Evolutionary conservation across 73 alveolate genomes (phyloP).

Genomic region (Paramecium octaurelia): DNA sequence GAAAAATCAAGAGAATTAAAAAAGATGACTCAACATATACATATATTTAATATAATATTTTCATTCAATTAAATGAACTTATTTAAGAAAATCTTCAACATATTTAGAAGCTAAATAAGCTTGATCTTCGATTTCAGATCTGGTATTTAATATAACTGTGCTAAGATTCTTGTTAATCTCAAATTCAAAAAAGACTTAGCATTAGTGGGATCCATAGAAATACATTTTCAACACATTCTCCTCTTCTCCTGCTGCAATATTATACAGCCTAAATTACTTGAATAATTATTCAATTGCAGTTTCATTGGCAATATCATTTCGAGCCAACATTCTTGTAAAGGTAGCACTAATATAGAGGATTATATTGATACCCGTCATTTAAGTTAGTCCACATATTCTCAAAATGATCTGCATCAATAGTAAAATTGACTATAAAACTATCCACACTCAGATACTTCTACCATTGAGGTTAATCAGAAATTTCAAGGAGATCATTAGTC

Average conservation of each 20-base stretch:
- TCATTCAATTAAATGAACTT: not conserved
- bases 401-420: constrained; percentile 43
- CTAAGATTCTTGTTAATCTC: constrained; percentile 26
- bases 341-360: constrained; percentile 38
- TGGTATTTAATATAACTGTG: not conserved
- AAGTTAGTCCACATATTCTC: constrained; percentile 55
- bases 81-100: constrained; percentile 46
- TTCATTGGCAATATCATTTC: constrained; percentile 52
- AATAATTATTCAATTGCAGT: constrained; percentile 24
- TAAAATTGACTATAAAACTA: constrained; percentile 5
- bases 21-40: not conserved
- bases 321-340: constrained; percentile 20
- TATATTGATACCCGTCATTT: constrained; percentile 44
- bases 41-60: not conserved
- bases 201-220: constrained; percentile 9
- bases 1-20: too few relatives aligned
- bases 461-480: not conserved
- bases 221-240: constrained; percentile 54
- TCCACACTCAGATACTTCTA: not conserved
- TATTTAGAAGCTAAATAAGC: constrained; percentile 39
- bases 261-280: constrained; percentile 46
- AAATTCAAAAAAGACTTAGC: constrained; percentile 27
- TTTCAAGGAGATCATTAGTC: not conserved
- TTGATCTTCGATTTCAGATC: constrained; percentile 45
- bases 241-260: constrained; percentile 62